Evolutionary conservation across 352 stramenopile species (phyloP).

Genomic region (Globisporangium camurandrum): DNA sequence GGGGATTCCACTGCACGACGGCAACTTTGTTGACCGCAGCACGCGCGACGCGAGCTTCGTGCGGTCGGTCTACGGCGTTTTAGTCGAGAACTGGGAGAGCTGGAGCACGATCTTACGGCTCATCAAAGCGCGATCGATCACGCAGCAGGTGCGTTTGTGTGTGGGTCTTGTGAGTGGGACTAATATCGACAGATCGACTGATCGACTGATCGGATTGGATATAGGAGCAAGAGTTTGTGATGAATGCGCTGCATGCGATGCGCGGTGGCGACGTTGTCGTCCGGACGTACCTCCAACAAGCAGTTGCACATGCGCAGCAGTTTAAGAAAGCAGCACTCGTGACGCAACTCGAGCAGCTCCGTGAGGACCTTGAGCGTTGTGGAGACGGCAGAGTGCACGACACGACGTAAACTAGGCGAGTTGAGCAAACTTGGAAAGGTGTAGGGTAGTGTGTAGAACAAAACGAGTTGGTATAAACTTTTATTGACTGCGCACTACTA

Average conservation of each 20-base stretch:
- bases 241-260: constrained; percentile 62
- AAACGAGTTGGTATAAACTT: too few species aligned
- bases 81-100: constrained; percentile 80
- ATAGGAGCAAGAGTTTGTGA: constrained; percentile 75
- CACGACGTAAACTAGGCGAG: too few species aligned
- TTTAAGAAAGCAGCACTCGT: constrained; percentile 68
- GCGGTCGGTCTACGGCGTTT: constrained; percentile 56
- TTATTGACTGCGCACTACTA: too few species aligned
- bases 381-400: too few species aligned
- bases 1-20: constrained; percentile 68
- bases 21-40: constrained; percentile 39
- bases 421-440: too few species aligned
- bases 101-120: constrained; percentile 80
- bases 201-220: constrained; percentile 2
- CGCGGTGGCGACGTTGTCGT: constrained; percentile 50
- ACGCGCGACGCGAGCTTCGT: constrained; percentile 53
- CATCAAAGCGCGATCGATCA: constrained; percentile 65
- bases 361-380: constrained; percentile 21
- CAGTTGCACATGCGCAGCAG: constrained; percentile 46
- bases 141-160: constrained; percentile 42
- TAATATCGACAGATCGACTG: not conserved
- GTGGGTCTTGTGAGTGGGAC: not conserved
- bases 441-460: too few species aligned
- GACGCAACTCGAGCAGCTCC: constrained; percentile 32
- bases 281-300: constrained; percentile 67